A percentile compares a stretch with the other conserved stretches of the same genome.
Evolutionary conservation across 164 flowering plant genomes (phyloP).

Genomic region (Annona cherimola): DNA sequence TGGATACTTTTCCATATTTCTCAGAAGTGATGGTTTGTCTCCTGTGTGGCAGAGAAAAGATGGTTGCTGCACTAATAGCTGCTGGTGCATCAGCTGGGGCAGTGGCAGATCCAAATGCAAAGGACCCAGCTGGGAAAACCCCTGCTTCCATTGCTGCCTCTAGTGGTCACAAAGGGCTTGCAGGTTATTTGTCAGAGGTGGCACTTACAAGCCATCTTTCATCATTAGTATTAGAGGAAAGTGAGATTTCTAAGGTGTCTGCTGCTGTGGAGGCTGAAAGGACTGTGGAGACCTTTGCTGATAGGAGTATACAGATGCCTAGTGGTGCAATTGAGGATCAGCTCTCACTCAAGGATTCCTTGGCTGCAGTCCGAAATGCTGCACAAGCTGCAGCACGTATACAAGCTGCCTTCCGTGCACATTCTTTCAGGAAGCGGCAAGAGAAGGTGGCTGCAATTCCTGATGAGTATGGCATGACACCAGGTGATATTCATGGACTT

Average conservation of each 20-base stretch:
- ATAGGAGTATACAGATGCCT: constrained; percentile 9
- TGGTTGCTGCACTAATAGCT: constrained; percentile 89
- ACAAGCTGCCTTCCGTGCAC: constrained; percentile 89
- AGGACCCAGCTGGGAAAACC: constrained; percentile 68
- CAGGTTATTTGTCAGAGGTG: constrained; percentile 92
- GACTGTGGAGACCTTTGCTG: constrained; percentile 49
- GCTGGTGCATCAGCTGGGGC: constrained; percentile 89
- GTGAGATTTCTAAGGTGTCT: constrained; percentile 67
- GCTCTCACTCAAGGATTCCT: constrained; percentile 53
- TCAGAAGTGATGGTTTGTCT: not conserved
- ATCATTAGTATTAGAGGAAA: constrained; percentile 72
- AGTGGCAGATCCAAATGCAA: constrained; percentile 80
- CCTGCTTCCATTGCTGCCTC: constrained; percentile 75
- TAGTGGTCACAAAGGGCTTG: constrained; percentile 80
- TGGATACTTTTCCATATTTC: too few relatives aligned
- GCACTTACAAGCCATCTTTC: constrained; percentile 82
- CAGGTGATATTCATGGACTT: constrained; percentile 47
- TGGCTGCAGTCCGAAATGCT: constrained; percentile 87
- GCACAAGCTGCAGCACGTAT: constrained; percentile 98
- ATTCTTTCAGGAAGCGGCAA: constrained; percentile 81
- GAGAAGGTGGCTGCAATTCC: constrained; percentile 18
- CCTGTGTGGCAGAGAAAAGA: constrained; percentile 63
- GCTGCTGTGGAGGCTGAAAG: constrained; percentile 76
- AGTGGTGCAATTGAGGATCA: constrained; percentile 44
- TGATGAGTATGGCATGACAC: constrained; percentile 52